Evolutionary conservation across 192 early-diverging fungal species (phyloP).

Genomic region (Coemansia sp.): DNA sequence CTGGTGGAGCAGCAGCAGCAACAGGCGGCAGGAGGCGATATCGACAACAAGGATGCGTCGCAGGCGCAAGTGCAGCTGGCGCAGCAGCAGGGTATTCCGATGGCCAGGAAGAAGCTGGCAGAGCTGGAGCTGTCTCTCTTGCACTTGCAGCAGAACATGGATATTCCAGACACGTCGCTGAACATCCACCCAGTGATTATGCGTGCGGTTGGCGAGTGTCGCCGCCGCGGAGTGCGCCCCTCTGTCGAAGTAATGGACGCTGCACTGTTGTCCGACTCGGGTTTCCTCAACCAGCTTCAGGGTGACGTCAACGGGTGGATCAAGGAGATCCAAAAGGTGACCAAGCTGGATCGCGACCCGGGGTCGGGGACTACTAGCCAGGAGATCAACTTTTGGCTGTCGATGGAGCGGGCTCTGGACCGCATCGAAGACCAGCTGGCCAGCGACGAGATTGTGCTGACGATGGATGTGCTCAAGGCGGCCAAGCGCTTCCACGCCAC

Average conservation of each 20-base stretch:
- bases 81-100: slow-evolving; percentile 73
- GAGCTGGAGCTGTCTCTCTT: slow-evolving; percentile 95
- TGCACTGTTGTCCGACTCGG: slow-evolving; percentile 74
- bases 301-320: slow-evolving; percentile 98
- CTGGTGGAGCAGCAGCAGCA: slow-evolving; percentile 47
- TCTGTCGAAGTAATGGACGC: slow-evolving; percentile 77
- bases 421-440: slow-evolving; percentile 94
- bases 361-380: slow-evolving; percentile 89
- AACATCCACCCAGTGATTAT: slow-evolving; percentile 85
- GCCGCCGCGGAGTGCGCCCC: slow-evolving; percentile 63
- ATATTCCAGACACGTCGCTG: slow-evolving; percentile 91
- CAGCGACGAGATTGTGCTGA: slow-evolving; percentile 86
- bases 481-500: slow-evolving; percentile 99
- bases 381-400: slow-evolving; percentile 99
- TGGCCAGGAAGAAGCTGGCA: slow-evolving; percentile 98
- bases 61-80: slow-evolving; percentile 5
- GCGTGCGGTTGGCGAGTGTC: slow-evolving; percentile 69
- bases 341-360: slow-evolving; percentile 91
- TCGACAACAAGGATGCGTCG: slow-evolving; percentile 67
- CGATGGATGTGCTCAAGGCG: slow-evolving; percentile 90
- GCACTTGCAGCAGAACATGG: slow-evolving; percentile 97
- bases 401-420: slow-evolving; percentile 92
- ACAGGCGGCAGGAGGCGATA: slow-evolving; percentile 38
- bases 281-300: slow-evolving; percentile 93
- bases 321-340: slow-evolving; percentile 99